Conservation (phyloP, 768 basidiomycete genomes). For the Boletales sp. region DNA sequence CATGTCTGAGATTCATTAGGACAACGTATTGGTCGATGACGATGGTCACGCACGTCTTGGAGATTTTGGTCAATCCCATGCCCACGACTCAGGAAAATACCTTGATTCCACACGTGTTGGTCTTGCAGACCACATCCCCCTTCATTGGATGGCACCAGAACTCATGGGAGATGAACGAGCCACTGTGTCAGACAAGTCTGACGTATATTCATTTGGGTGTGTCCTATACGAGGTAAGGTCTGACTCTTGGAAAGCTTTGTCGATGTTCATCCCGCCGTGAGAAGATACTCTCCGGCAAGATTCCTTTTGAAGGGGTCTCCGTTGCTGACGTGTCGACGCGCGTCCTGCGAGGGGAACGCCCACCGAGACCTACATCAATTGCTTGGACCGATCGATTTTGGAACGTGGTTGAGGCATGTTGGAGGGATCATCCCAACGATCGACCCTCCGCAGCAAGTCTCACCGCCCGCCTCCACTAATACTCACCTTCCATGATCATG, state of each 20-base stretch:
- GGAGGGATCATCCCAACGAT: constrained; percentile 1
- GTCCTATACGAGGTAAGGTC: constrained; percentile 28
- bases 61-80: constrained; percentile 27
- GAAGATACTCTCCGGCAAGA: constrained; percentile 17
- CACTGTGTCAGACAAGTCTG: constrained; percentile 13
- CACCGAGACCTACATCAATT: constrained; percentile 7
- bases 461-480: background rate
- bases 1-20: constrained; percentile 11
- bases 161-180: constrained; percentile 4
- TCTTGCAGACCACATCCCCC: constrained; percentile 2
- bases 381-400: constrained; percentile 11
- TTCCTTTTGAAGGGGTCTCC: constrained; percentile 7
- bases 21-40: constrained; percentile 22
- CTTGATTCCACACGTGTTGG: constrained; percentile 25
- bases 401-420: constrained; percentile 6
- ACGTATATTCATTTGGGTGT: constrained; percentile 28
- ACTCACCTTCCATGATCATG: background rate
- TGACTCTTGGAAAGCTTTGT: background rate
- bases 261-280: background rate
- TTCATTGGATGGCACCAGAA: constrained; percentile 29
- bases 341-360: background rate
- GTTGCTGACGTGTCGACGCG: background rate
- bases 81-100: constrained; percentile 20
- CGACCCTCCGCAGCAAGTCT: constrained; percentile 14
- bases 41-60: constrained; percentile 13